Evolutionary conservation across 805 yeast genomes (phyloP).

Genomic region (Teunomyces atbi): DNA sequence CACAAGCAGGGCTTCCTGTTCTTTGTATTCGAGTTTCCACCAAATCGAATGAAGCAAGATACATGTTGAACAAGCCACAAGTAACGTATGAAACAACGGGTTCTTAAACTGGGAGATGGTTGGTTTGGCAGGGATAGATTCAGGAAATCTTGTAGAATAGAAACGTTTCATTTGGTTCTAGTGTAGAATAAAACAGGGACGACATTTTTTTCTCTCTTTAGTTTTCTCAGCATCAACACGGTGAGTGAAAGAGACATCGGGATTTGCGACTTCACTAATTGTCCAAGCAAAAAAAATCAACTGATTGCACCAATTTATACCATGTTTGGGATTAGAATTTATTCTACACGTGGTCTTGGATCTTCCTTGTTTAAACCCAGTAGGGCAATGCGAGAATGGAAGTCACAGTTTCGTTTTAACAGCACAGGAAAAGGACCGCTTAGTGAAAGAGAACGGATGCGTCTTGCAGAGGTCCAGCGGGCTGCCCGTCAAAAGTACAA

Average conservation of each 20-base stretch:
- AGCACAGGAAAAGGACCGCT: neutral
- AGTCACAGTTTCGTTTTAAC: slow-evolving; percentile 1
- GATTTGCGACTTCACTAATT: neutral
- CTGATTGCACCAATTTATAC: slow-evolving; percentile 1
- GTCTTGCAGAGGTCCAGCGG: slow-evolving; percentile 18
- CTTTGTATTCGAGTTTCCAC: slow-evolving; percentile 30
- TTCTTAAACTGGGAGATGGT: slow-evolving; percentile 33
- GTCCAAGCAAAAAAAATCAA: slow-evolving; percentile 4
- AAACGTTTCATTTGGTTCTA: neutral
- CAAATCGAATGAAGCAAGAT: slow-evolving; percentile 34
- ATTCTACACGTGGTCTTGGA: slow-evolving; percentile 1
- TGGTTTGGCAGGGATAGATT: slow-evolving; percentile 22
- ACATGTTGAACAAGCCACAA: slow-evolving; percentile 39
- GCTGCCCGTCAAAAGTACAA: slow-evolving; percentile 30
- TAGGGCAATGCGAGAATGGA: neutral
- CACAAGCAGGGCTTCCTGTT: slow-evolving; percentile 17
- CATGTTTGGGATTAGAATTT: slow-evolving; percentile 3
- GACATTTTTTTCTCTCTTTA: neutral
- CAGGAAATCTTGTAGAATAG: slow-evolving; percentile 3
- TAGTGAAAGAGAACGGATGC: slow-evolving; percentile 11
- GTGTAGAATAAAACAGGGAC: neutral
- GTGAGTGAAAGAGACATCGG: neutral
- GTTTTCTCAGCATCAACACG: neutral
- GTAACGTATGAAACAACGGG: slow-evolving; percentile 38
- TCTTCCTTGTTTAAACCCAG: neutral